These are phyloP conservation scores for Leishmania amazonensis DNA, from an alignment of 208 protist genomes.

Conservation along the genomic window DNA sequence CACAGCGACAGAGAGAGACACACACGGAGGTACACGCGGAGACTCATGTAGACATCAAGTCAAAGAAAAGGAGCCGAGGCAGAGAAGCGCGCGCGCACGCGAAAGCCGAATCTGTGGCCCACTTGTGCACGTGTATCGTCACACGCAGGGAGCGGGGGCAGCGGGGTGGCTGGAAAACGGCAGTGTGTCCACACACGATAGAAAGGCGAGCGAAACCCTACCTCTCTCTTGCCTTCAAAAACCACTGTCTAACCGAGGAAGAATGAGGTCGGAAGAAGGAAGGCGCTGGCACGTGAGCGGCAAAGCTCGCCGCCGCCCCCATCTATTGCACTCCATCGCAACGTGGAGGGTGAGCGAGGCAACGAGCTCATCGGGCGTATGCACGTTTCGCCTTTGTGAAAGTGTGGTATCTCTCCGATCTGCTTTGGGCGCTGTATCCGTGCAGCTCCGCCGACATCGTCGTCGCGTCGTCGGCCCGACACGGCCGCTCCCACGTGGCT, in stretches of 20 bases:
- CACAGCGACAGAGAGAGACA: neutral
- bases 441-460: neutral
- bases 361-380: neutral
- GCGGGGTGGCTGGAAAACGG: neutral
- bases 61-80: neutral
- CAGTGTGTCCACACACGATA: neutral
- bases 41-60: neutral
- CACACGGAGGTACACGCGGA: neutral
- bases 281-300: neutral
- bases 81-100: neutral
- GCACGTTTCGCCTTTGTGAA: neutral
- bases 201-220: neutral
- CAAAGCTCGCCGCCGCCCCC: neutral
- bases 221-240: neutral
- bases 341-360: neutral
- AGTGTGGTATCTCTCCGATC: neutral
- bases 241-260: neutral
- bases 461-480: neutral
- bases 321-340: neutral
- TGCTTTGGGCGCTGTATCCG: neutral
- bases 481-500: neutral
- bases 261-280: neutral
- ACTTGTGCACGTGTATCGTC: neutral
- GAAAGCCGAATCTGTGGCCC: neutral
- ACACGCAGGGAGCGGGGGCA: neutral